Evolutionary conservation across 768 basidiomycete genomes (phyloP), one percentile per base, ranked within the genome.

Genomic region (Suillus luteus): DNA sequence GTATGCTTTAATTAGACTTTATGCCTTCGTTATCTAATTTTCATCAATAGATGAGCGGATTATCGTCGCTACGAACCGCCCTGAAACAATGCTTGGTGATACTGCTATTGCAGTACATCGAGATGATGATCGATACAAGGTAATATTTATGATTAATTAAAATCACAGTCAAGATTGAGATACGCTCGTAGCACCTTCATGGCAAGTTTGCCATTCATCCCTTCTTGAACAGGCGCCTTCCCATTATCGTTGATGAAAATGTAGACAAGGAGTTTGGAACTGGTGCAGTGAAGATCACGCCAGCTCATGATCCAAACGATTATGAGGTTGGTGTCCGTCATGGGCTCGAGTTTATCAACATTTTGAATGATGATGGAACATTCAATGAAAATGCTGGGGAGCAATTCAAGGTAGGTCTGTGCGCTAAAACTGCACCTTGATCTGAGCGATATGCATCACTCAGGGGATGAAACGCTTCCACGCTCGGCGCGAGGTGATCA

Each of bases 381-480:
- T 84, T 96, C 74, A 99, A 98, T 73, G 87, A 82, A 33, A 95
- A 95, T 72, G 92, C 91, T 2, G 96, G 96, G 2, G 82, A 83
- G 61, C 82, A 79, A 60, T 97, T 93, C 79, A 80, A 90, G 78
- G 90, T 84, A 57, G 44, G 76, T 73, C 54, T 52, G n/a, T 12
- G 38, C 19, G 46, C 43, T 55, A 41, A 41, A 14, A 14, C 15
- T 17, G 55, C 15, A 22, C 19, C 17, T 31, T 19, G 22, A 17
- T 35, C 19, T 51, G 62, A 59, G 22, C 40, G 4, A 49, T 46
- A 6, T 41, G 11, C 5, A 49, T 11, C 31, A 14, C 55, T 46
- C 66, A 91, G 90, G 95, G 96, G n/a, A 93, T 97, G 91, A 96
- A 96, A 76, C 87, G 97, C 51, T 99, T 98, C 86, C 95, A 97